Evolutionary conservation across 1,139 yeast species (phyloP).

Genomic region (Suhomyces maxii): DNA sequence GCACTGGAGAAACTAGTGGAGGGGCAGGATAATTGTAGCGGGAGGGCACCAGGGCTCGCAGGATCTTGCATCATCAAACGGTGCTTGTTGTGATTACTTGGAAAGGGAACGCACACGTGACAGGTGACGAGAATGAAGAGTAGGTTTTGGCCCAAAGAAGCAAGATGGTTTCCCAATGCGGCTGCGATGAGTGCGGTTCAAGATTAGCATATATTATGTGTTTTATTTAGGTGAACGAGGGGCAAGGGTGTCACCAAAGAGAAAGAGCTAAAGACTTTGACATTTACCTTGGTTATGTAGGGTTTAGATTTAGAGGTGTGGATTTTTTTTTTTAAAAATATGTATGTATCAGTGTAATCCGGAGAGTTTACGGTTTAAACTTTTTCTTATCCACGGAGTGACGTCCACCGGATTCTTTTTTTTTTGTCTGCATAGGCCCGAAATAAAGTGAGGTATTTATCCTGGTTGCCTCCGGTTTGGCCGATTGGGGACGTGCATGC

Average conservation of each 20-base stretch:
- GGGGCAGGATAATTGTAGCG: not conserved
- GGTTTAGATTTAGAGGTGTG: too few relatives aligned
- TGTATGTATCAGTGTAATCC: too few relatives aligned
- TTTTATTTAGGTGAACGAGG: too few relatives aligned
- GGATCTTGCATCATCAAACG: not conserved
- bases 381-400: not conserved
- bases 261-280: too few relatives aligned
- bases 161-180: slow-evolving; percentile 9
- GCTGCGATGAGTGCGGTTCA: not conserved
- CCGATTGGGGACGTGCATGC: slow-evolving; percentile 11
- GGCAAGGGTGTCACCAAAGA: too few relatives aligned
- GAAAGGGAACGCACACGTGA: slow-evolving; percentile 1
- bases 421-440: slow-evolving; percentile 8
- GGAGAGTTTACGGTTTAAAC: too few relatives aligned
- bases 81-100: not conserved
- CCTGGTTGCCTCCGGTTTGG: slow-evolving; percentile 7
- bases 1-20: not conserved
- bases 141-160: slow-evolving; percentile 7
- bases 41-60: not conserved
- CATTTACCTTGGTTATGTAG: too few relatives aligned
- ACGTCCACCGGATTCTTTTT: not conserved
- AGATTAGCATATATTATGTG: too few relatives aligned
- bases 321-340: too few relatives aligned
- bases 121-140: not conserved
- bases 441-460: slow-evolving; percentile 8